Conservation (phyloP, 1,139 yeast species). For the Debaryomyces fabryi region DNA sequence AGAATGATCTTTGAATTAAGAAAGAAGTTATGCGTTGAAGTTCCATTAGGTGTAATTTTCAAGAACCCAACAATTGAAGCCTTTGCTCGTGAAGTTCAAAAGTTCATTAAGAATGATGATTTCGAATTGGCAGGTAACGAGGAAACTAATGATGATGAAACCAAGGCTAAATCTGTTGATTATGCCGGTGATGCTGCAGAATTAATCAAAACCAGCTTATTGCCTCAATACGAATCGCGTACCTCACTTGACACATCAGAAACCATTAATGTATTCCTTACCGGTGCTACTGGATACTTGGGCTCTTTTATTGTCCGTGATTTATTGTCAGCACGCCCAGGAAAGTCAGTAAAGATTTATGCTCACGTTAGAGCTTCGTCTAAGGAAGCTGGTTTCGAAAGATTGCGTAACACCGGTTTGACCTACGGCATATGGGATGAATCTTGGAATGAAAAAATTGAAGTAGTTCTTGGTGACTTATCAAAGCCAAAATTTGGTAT, state of each 20-base stretch:
- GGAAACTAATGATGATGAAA: conserved; percentile 24
- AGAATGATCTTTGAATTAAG: conserved; percentile 94
- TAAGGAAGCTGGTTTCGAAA: conserved; percentile 67
- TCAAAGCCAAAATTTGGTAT: conserved; percentile 74
- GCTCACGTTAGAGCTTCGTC: conserved; percentile 92
- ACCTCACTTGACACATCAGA: conserved; percentile 31
- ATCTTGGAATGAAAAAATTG: conserved; percentile 56
- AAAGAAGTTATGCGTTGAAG: conserved; percentile 71
- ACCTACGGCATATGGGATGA: conserved; percentile 89
- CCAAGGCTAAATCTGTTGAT: conserved; percentile 31
- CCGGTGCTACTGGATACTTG: conserved; percentile 96
- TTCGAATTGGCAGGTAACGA: conserved; percentile 45
- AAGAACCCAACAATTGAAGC: conserved; percentile 81
- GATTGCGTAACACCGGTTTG: conserved; percentile 74
- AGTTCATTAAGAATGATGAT: conserved; percentile 49
- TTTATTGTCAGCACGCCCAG: conserved; percentile 52
- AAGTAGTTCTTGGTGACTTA: conserved; percentile 83
- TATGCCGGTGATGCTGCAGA: conserved; percentile 78
- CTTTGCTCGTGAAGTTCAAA: conserved; percentile 75
- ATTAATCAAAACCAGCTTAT: conserved; percentile 51
- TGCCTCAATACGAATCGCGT: conserved; percentile 37
- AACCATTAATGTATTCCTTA: conserved; percentile 71
- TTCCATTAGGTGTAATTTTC: conserved; percentile 89
- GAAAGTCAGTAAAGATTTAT: conserved; percentile 56
- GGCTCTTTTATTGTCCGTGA: conserved; percentile 88